Conservation (phyloP, 768 basidiomycete genomes). For the Coprinellus aureogranulatus region DNA sequence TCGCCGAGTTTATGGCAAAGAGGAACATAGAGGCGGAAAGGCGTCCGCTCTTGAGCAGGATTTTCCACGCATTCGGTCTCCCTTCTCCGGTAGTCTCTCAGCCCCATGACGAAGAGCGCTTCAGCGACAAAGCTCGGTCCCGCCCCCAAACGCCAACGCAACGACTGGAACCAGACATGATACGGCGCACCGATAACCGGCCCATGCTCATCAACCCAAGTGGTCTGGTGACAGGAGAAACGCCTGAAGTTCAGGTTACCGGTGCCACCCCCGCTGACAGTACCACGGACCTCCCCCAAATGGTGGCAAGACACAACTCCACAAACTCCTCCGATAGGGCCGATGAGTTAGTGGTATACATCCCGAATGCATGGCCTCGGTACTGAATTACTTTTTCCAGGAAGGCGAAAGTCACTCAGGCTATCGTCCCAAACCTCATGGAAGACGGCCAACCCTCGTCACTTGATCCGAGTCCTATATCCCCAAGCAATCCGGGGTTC, state of each 20-base stretch:
- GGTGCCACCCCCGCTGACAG: slow-evolving; percentile 8
- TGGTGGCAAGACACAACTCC: slow-evolving; percentile 13
- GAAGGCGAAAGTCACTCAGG: not conserved
- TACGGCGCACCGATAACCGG: slow-evolving; percentile 65
- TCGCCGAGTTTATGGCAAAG: not conserved
- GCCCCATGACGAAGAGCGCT: not conserved
- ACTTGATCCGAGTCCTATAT: not conserved
- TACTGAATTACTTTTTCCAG: not conserved
- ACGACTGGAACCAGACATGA: slow-evolving; percentile 69
- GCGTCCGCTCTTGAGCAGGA: not conserved
- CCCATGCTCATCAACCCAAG: slow-evolving; percentile 68
- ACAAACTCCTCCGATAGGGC: not conserved
- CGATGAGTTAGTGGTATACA: not conserved
- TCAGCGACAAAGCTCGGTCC: not conserved
- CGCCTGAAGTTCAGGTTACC: slow-evolving; percentile 12
- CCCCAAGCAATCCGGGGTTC: not conserved
- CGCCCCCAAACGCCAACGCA: slow-evolving; percentile 20
- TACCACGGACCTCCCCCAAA: slow-evolving; percentile 1
- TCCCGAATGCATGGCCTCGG: not conserved
- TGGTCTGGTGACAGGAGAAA: slow-evolving; percentile 63
- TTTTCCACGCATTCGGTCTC: not conserved
- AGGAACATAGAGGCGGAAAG: not conserved
- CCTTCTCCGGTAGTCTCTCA: not conserved
- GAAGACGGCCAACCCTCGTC: not conserved
- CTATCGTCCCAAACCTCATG: not conserved